A percentile compares a stretch with the other conserved stretches of the same genome.
Evolutionary conservation across 139 green algal genomes (phyloP).

Genomic region (Picochlorum sp.): DNA sequence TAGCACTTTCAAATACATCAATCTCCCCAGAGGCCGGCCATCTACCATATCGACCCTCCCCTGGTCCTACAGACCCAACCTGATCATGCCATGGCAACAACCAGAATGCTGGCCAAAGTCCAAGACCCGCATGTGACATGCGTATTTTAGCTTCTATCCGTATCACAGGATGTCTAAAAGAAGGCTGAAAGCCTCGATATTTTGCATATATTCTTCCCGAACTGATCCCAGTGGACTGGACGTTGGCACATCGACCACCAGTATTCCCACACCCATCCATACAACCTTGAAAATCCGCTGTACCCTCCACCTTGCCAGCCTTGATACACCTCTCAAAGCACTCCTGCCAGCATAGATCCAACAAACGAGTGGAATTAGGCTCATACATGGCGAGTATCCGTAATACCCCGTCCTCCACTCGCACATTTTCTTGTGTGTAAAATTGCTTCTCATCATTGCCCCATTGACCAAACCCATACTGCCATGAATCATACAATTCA

Average conservation of each 20-base stretch:
- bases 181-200: not conserved
- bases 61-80: not conserved
- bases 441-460: constrained; percentile 6
- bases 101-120: constrained; percentile 28
- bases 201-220: not conserved
- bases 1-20: constrained; percentile 17
- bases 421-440: constrained; percentile 12
- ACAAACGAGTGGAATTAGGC: not conserved
- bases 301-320: not conserved
- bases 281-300: not conserved
- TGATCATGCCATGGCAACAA: constrained; percentile 9
- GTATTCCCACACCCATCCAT: not conserved
- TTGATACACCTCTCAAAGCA: constrained; percentile 7
- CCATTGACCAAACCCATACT: constrained; percentile 11
- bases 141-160: constrained; percentile 8
- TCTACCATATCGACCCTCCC: constrained; percentile 13
- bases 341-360: not conserved
- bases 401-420: not conserved
- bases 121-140: constrained; percentile 2
- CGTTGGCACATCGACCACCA: not conserved
- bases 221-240: not conserved
- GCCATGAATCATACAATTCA: constrained; percentile 2
- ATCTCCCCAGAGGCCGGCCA: constrained; percentile 22
- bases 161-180: not conserved
- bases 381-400: constrained; percentile 1